Conservation (phyloP, 2,329 filamentous ascomycete genomes). For the Westerdykella aurantiaca region DNA sequence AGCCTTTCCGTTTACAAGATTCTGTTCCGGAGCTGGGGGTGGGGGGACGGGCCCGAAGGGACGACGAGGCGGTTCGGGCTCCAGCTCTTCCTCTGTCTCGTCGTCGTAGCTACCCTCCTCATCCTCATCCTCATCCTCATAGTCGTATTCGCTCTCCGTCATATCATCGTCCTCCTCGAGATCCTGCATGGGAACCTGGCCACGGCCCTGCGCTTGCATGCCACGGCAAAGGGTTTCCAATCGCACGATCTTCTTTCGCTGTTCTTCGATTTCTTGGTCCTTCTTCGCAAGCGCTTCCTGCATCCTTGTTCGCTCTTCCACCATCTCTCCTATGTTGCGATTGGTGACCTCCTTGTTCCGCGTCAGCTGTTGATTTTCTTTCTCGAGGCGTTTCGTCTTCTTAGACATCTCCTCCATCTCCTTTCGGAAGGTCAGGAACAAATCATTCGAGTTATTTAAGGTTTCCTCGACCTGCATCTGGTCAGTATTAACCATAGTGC, state of each 20-base stretch:
- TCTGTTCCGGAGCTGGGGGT: conserved; percentile 32
- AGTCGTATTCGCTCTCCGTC: conserved; percentile 39
- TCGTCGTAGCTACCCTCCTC: conserved; percentile 50
- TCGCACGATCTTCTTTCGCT: conserved; percentile 81
- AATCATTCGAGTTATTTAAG: conserved; percentile 94
- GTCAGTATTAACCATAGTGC: conserved; percentile 44
- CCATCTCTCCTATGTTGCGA: conserved; percentile 94
- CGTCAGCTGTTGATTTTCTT: conserved; percentile 87
- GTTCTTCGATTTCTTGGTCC: conserved; percentile 69
- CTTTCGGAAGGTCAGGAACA: conserved; percentile 94
- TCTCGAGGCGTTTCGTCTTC: conserved; percentile 94
- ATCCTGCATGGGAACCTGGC: conserved; percentile 52
- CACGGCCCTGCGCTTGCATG: conserved; percentile 91
- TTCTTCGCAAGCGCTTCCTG: conserved; percentile 68
- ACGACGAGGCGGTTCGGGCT: conserved; percentile 27
- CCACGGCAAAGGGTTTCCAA: conserved; percentile 91
- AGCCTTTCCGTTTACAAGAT: conserved; percentile 26
- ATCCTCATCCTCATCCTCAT: conserved; percentile 43
- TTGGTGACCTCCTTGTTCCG: conserved; percentile 91
- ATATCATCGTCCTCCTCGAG: conserved; percentile 55
- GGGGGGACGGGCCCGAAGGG: conserved; percentile 36
- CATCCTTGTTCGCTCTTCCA: conserved; percentile 76
- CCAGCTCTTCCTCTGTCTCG: conserved; percentile 51
- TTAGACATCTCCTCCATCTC: conserved; percentile 99
- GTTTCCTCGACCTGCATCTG: conserved; percentile 88